phyloP scores from a whole-genome alignment of 140 eudicot genomes.

The Erigeron philadelphicus region DNA sequence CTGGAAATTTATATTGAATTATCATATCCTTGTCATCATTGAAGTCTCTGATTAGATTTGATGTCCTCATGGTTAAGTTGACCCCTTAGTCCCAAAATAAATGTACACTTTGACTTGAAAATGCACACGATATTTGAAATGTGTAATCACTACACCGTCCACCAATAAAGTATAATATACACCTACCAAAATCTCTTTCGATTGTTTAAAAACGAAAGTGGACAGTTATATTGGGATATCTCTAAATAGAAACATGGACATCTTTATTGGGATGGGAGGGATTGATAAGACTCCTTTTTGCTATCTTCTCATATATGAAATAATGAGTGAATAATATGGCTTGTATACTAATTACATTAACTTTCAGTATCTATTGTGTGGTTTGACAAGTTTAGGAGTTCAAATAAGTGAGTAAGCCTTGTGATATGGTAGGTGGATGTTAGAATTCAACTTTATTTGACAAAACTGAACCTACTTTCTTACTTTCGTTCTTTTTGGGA shows the following conservation, averaged over 20 bases:
- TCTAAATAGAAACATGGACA: too few species aligned
- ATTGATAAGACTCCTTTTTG: not conserved
- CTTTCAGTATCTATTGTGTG: not conserved
- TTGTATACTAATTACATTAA: not conserved
- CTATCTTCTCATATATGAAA: not conserved
- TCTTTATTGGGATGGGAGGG: too few species aligned
- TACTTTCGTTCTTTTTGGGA: not conserved
- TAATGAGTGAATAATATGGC: not conserved
- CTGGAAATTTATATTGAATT: constrained; percentile 13
- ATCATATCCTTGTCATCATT: not conserved
- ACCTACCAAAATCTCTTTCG: too few species aligned
- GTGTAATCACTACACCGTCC: too few species aligned
- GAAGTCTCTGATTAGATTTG: not conserved
- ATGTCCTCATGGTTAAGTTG: not conserved
- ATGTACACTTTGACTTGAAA: too few species aligned
- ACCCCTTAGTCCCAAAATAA: too few species aligned
- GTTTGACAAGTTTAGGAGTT: not conserved
- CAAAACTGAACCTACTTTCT: not conserved
- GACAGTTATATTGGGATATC: too few species aligned
- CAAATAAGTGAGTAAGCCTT: not conserved
- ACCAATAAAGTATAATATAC: too few species aligned
- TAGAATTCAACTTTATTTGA: not conserved
- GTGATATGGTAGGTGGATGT: not conserved
- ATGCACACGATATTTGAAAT: too few species aligned
- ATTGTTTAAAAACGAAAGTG: too few species aligned